Conservation (phyloP, 139 green algal genomes). For the Chlorella sorokiniana region DNA sequence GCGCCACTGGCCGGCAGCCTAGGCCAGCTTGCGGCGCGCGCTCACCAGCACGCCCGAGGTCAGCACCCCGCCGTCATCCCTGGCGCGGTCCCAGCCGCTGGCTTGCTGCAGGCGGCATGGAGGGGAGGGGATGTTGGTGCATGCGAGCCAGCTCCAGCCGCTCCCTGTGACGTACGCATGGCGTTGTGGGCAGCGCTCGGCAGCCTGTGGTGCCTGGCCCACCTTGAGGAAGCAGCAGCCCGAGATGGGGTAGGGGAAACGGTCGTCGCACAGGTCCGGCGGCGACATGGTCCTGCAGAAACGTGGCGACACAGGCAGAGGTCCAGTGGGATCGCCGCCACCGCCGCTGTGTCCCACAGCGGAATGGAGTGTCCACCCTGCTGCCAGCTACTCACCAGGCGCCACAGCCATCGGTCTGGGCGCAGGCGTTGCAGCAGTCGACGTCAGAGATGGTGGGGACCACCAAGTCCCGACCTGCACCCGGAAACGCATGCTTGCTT, state of each 20-base stretch:
- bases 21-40: background rate
- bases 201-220: background rate
- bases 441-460: conserved; percentile 10
- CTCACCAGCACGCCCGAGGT: background rate
- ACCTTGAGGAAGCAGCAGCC: conserved; percentile 33
- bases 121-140: background rate
- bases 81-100: conserved; percentile 1
- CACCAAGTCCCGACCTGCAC: background rate
- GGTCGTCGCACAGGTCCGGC: background rate
- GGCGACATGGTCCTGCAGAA: conserved; percentile 10
- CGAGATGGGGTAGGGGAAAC: background rate
- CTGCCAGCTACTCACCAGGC: background rate
- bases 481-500: no score
- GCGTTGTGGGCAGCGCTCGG: background rate
- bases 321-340: background rate
- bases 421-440: conserved; percentile 20
- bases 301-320: background rate
- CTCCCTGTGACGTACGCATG: background rate
- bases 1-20: no score
- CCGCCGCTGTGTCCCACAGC: no score
- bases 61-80: background rate
- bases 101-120: background rate
- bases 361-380: no score
- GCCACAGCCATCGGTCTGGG: background rate
- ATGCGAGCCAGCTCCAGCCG: background rate